These are phyloP conservation scores for Groenewaldozyma sp. DNA, from an alignment of 1,139 yeast species.

Conservation along the genomic window DNA sequence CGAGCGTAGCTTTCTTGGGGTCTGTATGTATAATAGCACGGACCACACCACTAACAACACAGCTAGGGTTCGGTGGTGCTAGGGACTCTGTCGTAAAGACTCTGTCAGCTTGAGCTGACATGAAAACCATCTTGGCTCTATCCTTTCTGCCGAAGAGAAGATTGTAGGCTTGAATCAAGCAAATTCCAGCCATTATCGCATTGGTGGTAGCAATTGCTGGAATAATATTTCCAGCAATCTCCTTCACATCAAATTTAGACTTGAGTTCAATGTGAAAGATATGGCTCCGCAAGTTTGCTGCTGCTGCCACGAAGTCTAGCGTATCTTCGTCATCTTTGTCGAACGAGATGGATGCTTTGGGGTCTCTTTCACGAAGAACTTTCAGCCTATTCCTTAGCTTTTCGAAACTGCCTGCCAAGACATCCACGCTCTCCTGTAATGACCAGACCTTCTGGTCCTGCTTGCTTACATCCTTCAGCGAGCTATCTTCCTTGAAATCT, in stretches of 20 bases:
- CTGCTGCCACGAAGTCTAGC: slow-evolving; percentile 74
- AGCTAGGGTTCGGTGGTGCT: slow-evolving; percentile 52
- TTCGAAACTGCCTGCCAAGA: slow-evolving; percentile 44
- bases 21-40: slow-evolving; percentile 42
- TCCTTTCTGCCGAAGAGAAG: slow-evolving; percentile 32
- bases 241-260: slow-evolving; percentile 79
- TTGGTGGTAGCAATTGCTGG: slow-evolving; percentile 99
- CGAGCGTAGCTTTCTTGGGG: slow-evolving; percentile 27
- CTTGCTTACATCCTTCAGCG: slow-evolving; percentile 14
- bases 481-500: slow-evolving; percentile 12
- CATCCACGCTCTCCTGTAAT: slow-evolving; percentile 51
- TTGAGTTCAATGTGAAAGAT: slow-evolving; percentile 66
- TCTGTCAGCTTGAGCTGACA: slow-evolving; percentile 56
- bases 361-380: slow-evolving; percentile 29
- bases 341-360: slow-evolving; percentile 34
- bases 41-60: slow-evolving; percentile 65
- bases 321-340: slow-evolving; percentile 96
- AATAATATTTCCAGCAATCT: slow-evolving; percentile 94
- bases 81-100: slow-evolving; percentile 58
- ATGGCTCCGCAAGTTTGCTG: slow-evolving; percentile 72
- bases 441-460: slow-evolving; percentile 59
- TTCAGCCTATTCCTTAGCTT: slow-evolving; percentile 43
- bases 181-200: slow-evolving; percentile 87
- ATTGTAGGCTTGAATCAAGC: slow-evolving; percentile 61
- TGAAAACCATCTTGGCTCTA: slow-evolving; percentile 43